These are phyloP conservation scores for Brasenia schreberi DNA, from an alignment of 164 flowering plant genomes.

Conservation along the genomic window DNA sequence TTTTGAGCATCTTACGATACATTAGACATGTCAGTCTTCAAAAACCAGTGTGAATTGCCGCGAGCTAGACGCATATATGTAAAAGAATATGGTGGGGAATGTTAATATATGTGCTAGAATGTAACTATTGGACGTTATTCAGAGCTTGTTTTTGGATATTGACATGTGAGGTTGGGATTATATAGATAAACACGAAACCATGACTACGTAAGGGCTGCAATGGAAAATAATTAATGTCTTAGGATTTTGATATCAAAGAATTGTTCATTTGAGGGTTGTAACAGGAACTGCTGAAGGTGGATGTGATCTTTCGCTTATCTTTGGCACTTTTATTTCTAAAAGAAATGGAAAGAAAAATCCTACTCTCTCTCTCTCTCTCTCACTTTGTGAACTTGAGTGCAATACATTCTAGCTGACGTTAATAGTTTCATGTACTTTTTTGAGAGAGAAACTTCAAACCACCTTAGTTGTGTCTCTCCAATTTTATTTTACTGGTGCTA, in stretches of 20 bases:
- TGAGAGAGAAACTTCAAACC: no score
- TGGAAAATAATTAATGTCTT: background rate
- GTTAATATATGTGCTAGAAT: background rate
- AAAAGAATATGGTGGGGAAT: background rate
- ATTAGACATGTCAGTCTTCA: background rate
- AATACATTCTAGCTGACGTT: no score
- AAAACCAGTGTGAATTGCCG: background rate
- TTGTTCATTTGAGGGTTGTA: no score
- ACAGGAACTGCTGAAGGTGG: background rate
- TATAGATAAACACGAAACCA: background rate
- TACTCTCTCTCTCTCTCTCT: no score
- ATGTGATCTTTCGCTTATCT: background rate
- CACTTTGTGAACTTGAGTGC: no score
- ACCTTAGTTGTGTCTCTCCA: no score
- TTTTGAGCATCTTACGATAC: constrained; percentile 3
- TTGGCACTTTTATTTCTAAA: background rate
- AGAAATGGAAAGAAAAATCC: no score
- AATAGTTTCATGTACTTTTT: no score
- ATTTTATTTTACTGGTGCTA: no score
- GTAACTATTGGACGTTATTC: background rate
- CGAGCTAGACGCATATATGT: no score
- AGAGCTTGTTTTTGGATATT: background rate
- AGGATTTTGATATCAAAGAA: no score
- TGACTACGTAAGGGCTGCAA: background rate
- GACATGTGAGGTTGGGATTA: background rate